Evolutionary conservation across 2,329 filamentous ascomycete species (phyloP).

Genomic region (Penicillium sp.): DNA sequence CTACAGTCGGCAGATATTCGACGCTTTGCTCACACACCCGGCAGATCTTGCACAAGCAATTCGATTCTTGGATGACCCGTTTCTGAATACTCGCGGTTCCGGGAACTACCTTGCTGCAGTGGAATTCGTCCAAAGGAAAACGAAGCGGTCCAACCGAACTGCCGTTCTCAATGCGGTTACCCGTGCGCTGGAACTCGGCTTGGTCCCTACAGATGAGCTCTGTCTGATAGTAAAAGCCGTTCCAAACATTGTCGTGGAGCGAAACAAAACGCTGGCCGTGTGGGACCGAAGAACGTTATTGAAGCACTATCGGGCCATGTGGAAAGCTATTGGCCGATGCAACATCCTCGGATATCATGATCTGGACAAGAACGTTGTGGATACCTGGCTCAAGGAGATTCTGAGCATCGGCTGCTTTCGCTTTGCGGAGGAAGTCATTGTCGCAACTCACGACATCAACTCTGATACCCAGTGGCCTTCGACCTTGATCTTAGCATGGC

Average conservation of each 20-base stretch:
- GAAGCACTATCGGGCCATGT: conserved; percentile 32
- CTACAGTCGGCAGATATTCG: conserved; percentile 38
- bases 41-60: conserved; percentile 24
- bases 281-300: conserved; percentile 19
- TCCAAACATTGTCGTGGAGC: conserved; percentile 19
- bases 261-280: conserved; percentile 13
- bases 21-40: conserved; percentile 27
- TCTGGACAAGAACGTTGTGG: conserved; percentile 29
- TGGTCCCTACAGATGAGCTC: conserved; percentile 35
- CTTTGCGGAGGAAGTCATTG: conserved; percentile 32
- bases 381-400: conserved; percentile 34
- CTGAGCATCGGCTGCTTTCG: conserved; percentile 19
- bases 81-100: conserved; percentile 36
- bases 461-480: conserved; percentile 24
- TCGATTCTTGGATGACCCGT: conserved; percentile 37
- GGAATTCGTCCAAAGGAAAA: conserved; percentile 22
- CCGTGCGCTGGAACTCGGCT: conserved; percentile 35
- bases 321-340: conserved; percentile 38
- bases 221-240: conserved; percentile 31
- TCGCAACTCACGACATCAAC: conserved; percentile 24
- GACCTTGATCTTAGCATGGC: conserved; percentile 28
- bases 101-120: conserved; percentile 36
- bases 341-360: conserved; percentile 35
- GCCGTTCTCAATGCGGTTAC: conserved; percentile 28
- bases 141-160: conserved; percentile 17